Evolutionary conservation across 805 yeast species (phyloP).

Genomic region (Ogataea minuta): DNA sequence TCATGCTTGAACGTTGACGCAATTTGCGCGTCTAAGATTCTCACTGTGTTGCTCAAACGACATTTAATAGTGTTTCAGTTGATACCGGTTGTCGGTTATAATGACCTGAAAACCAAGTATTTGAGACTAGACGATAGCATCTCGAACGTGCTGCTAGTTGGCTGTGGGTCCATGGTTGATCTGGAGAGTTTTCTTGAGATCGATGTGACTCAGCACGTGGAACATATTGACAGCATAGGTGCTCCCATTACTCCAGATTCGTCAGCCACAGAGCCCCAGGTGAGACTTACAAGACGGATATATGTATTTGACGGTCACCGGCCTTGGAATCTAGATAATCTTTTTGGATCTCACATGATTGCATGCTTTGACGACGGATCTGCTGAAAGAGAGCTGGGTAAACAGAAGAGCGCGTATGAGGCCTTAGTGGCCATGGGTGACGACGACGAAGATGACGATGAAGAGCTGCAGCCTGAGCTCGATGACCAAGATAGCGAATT

Average conservation of each 20-base stretch:
- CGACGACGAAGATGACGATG: constrained; percentile 36
- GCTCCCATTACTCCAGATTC: constrained; percentile 26
- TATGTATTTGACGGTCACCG: constrained; percentile 89
- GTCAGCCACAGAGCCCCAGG: constrained; percentile 27
- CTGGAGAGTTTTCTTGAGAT: constrained; percentile 70
- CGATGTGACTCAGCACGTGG: constrained; percentile 51
- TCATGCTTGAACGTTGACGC: constrained; percentile 92
- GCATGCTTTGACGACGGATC: constrained; percentile 86
- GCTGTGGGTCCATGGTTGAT: constrained; percentile 94
- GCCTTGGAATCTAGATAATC: constrained; percentile 94
- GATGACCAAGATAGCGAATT: constrained; percentile 33
- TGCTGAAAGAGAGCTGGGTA: constrained; percentile 54
- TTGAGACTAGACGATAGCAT: constrained; percentile 68
- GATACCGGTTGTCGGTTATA: constrained; percentile 89
- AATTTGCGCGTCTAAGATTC: constrained; percentile 79
- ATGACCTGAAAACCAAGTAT: constrained; percentile 68
- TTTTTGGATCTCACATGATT: constrained; percentile 78
- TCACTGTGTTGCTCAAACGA: constrained; percentile 67
- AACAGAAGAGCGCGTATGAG: constrained; percentile 63
- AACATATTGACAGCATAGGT: constrained; percentile 25
- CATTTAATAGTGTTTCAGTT: constrained; percentile 85
- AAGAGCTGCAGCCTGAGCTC: constrained; percentile 32
- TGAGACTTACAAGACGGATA: constrained; percentile 51
- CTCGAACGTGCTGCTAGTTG: constrained; percentile 72
- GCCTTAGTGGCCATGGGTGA: constrained; percentile 42